Percentiles rank a stretch among this genome's conserved stretches.
phyloP scores from a whole-genome alignment of 2,329 filamentous ascomycete species.

The Blumeriella jaapii region DNA sequence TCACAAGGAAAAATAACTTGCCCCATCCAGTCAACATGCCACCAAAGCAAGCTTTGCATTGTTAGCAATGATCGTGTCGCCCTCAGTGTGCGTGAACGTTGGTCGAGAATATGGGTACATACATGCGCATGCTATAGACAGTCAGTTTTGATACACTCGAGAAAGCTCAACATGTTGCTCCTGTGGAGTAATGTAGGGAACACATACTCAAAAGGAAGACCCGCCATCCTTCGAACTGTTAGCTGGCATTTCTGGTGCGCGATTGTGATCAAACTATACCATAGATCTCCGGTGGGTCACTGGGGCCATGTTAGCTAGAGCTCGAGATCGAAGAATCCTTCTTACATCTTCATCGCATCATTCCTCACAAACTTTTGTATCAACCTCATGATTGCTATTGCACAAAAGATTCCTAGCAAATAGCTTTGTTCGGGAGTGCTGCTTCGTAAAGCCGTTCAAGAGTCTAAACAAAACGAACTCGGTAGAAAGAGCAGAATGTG shows the following conservation, averaged over 20 bases:
- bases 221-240: constrained; percentile 47
- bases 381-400: constrained; percentile 20
- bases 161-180: background rate
- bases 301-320: constrained; percentile 1
- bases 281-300: constrained; percentile 23
- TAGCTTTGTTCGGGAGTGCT: too few species aligned
- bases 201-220: constrained; percentile 29
- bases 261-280: constrained; percentile 8
- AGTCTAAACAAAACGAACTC: too few species aligned
- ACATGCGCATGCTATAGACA: constrained; percentile 39
- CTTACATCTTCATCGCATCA: constrained; percentile 51
- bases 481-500: too few species aligned
- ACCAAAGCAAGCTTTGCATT: constrained; percentile 47
- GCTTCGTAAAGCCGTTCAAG: too few species aligned
- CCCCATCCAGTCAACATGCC: constrained; percentile 49
- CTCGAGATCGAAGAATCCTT: background rate
- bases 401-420: too few species aligned
- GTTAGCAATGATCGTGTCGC: too few species aligned
- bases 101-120: constrained; percentile 1
- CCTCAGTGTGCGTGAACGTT: background rate
- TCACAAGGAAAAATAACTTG: background rate
- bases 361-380: constrained; percentile 35
- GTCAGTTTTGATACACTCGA: constrained; percentile 1
- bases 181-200: background rate
- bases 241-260: background rate